A percentile compares a stretch with the other conserved stretches of the same genome.
These are phyloP conservation scores for Raphidocelis subcapitata DNA, from an alignment of 139 green algal species.

Conservation along the genomic window DNA sequence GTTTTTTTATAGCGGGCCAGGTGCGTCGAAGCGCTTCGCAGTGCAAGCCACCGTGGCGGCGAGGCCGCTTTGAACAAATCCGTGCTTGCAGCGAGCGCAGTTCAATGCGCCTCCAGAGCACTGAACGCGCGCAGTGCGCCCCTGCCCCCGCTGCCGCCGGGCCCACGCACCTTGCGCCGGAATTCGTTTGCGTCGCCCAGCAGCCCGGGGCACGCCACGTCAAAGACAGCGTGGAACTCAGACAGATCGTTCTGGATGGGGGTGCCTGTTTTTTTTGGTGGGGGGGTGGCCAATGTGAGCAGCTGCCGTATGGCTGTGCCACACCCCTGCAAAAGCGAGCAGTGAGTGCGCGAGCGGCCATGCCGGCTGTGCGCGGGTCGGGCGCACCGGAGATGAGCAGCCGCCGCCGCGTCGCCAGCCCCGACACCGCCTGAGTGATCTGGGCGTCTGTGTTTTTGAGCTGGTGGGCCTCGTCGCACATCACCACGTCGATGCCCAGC, in stretches of 20 bases:
- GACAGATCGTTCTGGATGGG: conserved; percentile 90
- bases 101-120: too few relatives aligned
- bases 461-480: conserved; percentile 89
- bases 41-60: background rate
- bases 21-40: background rate
- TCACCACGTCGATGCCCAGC: conserved; percentile 23
- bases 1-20: background rate
- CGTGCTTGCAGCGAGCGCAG: too few relatives aligned
- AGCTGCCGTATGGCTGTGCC: too few relatives aligned
- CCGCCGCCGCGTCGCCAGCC: conserved; percentile 67
- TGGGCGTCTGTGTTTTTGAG: conserved; percentile 93
- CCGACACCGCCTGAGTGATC: conserved; percentile 73
- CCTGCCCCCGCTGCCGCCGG: too few relatives aligned
- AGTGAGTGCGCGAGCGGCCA: too few relatives aligned
- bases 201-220: conserved; percentile 74
- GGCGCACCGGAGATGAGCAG: conserved; percentile 79
- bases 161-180: conserved; percentile 20
- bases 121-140: too few relatives aligned
- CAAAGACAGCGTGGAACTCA: conserved; percentile 78
- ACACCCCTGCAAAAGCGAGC: too few relatives aligned
- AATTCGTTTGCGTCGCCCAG: conserved; percentile 62
- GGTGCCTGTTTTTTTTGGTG: too few relatives aligned
- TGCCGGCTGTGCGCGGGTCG: too few relatives aligned
- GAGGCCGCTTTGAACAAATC: background rate
- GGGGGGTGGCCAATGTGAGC: too few relatives aligned